Base-by-base conservation (phyloP, 1,139 yeast species). In the Geotrichum fermentans region DNA sequence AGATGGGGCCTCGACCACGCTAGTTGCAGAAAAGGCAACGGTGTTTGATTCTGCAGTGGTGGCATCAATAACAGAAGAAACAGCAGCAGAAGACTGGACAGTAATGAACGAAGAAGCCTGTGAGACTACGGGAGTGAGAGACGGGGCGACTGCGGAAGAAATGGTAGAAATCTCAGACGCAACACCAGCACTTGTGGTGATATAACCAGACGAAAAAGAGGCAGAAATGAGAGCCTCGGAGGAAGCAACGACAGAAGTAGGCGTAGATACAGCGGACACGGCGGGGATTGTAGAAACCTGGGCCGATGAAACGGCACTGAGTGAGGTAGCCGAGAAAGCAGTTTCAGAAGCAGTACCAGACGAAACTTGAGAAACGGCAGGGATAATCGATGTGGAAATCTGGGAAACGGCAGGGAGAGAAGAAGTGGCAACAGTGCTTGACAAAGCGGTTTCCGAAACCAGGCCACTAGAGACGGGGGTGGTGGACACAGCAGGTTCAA, bases 21-120 rank as follows among this genome's bases (percentile, higher is more conserved):
- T 35, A 16, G 47, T 41, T 20, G 49, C 34, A 37, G 51, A 24
- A 18, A 52, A 37, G 8, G 34, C 52, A 13, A 41, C 41, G 17
- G 47, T 43, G 13, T 52, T 22, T 11, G 47, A 18, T 20, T n/a
- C 34, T 29, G 20, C n/a, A 43, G 45, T 16, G 13, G 47, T 28
- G 24, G 13, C 40, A 21, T 22, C 10, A n/a, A 16, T 16, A 17
- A 8, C 29, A 17, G 48, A 4, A 39, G 45, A 8, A 30, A 21
- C 49, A 37, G 42, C 29, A 37, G 40, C 33, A 22, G 52, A 43
- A 16, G 51, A 35, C 18, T 50, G 38, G 29, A 37, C 35, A 21
- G 51, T 42, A 28, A 34, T 26, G 24, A 46, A 33, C 33, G 52
- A 45, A 20, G 37, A 28, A 10, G 28, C 28, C n/a, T n/a, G n/a